Conservation (phyloP, 495 filamentous ascomycete species). For the Annulohypoxylon moriforme region DNA sequence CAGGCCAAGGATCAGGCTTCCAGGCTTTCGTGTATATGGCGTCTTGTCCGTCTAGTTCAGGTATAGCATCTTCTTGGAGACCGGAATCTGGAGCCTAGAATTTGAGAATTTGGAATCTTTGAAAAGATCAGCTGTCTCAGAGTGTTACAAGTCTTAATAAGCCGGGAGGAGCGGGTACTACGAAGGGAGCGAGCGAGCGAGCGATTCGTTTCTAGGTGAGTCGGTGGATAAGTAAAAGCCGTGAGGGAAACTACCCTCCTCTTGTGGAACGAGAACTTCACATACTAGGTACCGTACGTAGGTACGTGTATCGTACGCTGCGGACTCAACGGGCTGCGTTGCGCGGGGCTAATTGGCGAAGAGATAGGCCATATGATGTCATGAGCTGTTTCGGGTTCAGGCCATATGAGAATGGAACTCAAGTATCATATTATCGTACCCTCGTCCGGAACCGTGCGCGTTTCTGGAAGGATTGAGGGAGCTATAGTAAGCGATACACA, state of each 20-base stretch:
- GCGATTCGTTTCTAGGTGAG: neutral
- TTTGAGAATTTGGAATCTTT: conserved; percentile 16
- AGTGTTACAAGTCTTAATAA: neutral
- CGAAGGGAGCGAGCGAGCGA: neutral
- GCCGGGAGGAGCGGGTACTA: neutral
- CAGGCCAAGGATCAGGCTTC: neutral
- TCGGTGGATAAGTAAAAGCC: conserved; percentile 4
- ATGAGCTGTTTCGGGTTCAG: conserved; percentile 1
- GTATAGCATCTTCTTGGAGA: neutral
- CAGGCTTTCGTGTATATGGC: neutral
- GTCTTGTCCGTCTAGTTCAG: neutral
- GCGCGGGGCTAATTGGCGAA: neutral
- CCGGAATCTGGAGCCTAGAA: conserved; percentile 6
- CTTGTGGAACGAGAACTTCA: neutral
- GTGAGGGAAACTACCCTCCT: conserved; percentile 1
- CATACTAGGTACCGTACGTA: neutral
- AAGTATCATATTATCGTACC: neutral
- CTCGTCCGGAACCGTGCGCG: neutral
- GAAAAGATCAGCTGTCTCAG: neutral
- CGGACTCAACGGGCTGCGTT: neutral
- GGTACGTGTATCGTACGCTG: neutral
- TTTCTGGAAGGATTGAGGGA: conserved; percentile 17
- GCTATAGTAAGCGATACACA: conserved; percentile 36
- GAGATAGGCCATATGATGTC: conserved; percentile 33
- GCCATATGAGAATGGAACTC: neutral